Base-by-base conservation (phyloP, 371 early-diverging fungal species). In the Mortierella sp. region DNA sequence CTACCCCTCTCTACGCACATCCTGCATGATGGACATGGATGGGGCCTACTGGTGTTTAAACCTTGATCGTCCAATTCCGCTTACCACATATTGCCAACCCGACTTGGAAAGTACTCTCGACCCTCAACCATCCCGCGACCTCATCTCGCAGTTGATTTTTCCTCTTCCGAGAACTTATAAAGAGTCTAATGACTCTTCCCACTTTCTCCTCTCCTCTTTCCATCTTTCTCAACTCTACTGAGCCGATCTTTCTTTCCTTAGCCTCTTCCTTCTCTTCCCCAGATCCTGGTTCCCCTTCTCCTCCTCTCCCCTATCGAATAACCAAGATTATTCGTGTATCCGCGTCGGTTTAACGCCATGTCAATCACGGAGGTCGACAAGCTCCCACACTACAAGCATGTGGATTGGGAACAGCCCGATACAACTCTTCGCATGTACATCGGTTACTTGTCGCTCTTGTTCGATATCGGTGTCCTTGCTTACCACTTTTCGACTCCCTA, bases 401-500 rank as follows among this genome's bases (percentile, higher is more conserved):
- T 77, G 44, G 50, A 64, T 6, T 77, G 77, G 72, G 50, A 72
- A 1, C 46, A 64, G 4, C 68, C 64, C 14, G 77, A 77, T 14
- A 28, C 51, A 0, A 29, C 60, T 44, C 68, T 68, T 28, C 56
- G 69, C 56, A 72, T 77, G 77, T 77, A 77, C 18, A 21, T 77
- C 25, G 37, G 62, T 48, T 77, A 77, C 58, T 0, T 62, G 58
- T 77, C 72, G 19, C 66, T 77, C 14, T 58, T 77, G 23, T 77
- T 77, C 44, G 77, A 77, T 16, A n/a, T 64, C 0, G 72, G 48
- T 2, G 77, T 77, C 21, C 62, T 72, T 37, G 45, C 56, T 1
- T 77, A 72, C 45, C 77, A 77, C 56, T 77, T 77, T 19, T 60
- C 64, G 1, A 77, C 77, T 1, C 77, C 77, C 4, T 77, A 68